Percentiles rank a stretch among this genome's conserved stretches.
These are phyloP conservation scores for Aspergillus neotritici DNA, from an alignment of 2,329 filamentous ascomycete genomes.

Conservation along the genomic window DNA sequence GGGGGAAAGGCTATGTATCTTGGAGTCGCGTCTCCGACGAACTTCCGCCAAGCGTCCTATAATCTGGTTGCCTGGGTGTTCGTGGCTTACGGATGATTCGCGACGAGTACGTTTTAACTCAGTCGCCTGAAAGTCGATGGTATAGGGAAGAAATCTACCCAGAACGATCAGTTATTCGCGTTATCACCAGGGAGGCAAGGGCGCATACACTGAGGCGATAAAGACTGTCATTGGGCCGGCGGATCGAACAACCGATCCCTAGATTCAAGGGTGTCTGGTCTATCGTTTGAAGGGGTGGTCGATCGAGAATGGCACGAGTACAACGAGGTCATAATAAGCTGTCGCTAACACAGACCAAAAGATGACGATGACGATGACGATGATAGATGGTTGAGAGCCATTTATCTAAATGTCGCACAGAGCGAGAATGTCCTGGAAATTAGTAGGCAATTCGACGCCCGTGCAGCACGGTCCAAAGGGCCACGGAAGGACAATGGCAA, in stretches of 20 bases:
- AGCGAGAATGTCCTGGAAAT: constrained; percentile 9
- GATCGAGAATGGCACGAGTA: too few species aligned
- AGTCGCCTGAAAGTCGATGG: constrained; percentile 30
- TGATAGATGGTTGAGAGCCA: constrained; percentile 5
- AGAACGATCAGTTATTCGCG: constrained; percentile 2
- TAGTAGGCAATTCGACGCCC: constrained; percentile 10
- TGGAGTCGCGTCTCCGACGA: constrained; percentile 12
- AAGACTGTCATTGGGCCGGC: constrained; percentile 28
- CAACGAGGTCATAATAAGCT: background rate
- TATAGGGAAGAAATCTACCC: constrained; percentile 33
- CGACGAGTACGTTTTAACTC: constrained; percentile 17
- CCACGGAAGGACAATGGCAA: constrained; percentile 3
- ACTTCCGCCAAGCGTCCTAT: constrained; percentile 21
- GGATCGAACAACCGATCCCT: background rate
- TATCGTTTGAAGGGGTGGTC: too few species aligned
- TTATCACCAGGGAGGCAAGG: background rate
- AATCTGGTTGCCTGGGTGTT: constrained; percentile 19
- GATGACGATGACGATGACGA: constrained; percentile 2
- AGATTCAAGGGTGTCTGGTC: too few species aligned
- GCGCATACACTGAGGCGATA: constrained; percentile 31
- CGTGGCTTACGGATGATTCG: constrained; percentile 20
- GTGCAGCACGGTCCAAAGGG: constrained; percentile 7
- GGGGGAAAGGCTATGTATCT: constrained; percentile 20
- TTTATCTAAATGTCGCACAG: constrained; percentile 8
- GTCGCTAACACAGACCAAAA: constrained; percentile 6